phyloP scores from a whole-genome alignment of 2,329 filamentous ascomycete genomes.

The Didymella keratinophila region DNA sequence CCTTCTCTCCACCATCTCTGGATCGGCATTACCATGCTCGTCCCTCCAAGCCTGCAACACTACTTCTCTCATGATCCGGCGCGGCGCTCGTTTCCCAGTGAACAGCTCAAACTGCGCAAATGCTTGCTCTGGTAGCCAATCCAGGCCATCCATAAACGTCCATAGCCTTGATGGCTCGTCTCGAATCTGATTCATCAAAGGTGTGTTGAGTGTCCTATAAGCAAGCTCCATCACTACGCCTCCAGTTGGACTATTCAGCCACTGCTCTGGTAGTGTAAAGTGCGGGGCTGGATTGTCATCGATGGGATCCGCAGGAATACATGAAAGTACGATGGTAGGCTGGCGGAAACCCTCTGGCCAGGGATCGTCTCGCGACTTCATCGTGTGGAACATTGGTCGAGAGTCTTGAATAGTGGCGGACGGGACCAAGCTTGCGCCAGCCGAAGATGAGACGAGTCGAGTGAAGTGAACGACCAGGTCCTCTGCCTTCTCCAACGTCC shows the following conservation, averaged over 20 bases:
- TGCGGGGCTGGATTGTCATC: conserved; percentile 70
- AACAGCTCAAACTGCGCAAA: conserved; percentile 85
- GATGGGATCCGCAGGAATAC: conserved; percentile 75
- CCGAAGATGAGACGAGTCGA: conserved; percentile 51
- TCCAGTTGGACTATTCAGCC: conserved; percentile 76
- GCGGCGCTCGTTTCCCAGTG: conserved; percentile 75
- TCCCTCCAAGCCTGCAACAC: conserved; percentile 56
- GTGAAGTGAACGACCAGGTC: conserved; percentile 75
- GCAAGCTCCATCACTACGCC: conserved; percentile 77
- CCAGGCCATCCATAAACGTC: conserved; percentile 78
- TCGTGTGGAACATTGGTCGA: conserved; percentile 63
- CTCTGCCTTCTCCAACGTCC: conserved; percentile 71
- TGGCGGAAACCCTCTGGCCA: conserved; percentile 71
- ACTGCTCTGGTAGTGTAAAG: conserved; percentile 72
- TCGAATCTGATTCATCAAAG: conserved; percentile 72
- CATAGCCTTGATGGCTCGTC: conserved; percentile 68
- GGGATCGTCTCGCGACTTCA: conserved; percentile 64
- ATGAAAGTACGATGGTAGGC: conserved; percentile 78
- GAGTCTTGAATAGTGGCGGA: conserved; percentile 31
- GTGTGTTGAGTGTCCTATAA: conserved; percentile 77
- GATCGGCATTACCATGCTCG: conserved; percentile 42
- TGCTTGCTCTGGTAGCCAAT: conserved; percentile 79
- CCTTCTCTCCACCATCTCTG: conserved; percentile 44
- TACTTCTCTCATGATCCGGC: conserved; percentile 73
- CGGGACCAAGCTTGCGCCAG: conserved; percentile 27